Evolutionary conservation across 2,329 filamentous ascomycete genomes (phyloP).

Genomic region (Aspergillus intermedius): DNA sequence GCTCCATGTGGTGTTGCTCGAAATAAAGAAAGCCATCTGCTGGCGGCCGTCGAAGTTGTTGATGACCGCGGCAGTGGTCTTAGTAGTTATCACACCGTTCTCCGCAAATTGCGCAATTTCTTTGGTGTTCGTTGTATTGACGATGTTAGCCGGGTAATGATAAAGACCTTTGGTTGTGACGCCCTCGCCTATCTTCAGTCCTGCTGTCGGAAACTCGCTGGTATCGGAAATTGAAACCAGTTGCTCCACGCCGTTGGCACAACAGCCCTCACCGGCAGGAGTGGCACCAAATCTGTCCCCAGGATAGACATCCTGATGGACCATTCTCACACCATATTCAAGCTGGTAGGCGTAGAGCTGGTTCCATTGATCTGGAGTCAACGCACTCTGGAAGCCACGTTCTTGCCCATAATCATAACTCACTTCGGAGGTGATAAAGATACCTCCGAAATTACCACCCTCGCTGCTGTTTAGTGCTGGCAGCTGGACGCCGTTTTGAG

Average conservation of each 20-base stretch:
- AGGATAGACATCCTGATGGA: constrained; percentile 54
- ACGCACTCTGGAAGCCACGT: constrained; percentile 44
- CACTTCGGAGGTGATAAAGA: constrained; percentile 50
- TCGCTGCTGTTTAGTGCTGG: constrained; percentile 47
- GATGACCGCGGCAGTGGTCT: constrained; percentile 52
- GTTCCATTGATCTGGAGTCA: constrained; percentile 53
- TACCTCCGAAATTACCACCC: constrained; percentile 54
- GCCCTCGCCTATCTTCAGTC: constrained; percentile 45
- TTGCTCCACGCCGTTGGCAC: constrained; percentile 45
- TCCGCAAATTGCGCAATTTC: constrained; percentile 49
- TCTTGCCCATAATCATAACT: constrained; percentile 46
- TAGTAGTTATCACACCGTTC: constrained; percentile 33
- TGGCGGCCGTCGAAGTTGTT: constrained; percentile 52
- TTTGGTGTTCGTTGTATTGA: constrained; percentile 48
- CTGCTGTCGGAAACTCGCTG: constrained; percentile 49
- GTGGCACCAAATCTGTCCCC: constrained; percentile 44
- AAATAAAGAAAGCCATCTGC: constrained; percentile 58
- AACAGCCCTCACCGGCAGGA: constrained; percentile 40
- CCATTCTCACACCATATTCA: constrained; percentile 54
- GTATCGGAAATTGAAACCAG: constrained; percentile 49
- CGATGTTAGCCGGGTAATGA: constrained; percentile 54
- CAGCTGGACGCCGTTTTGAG: constrained; percentile 45
- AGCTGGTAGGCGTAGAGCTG: constrained; percentile 53
- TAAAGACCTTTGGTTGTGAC: constrained; percentile 49
- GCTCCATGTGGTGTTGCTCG: constrained; percentile 48